Base-by-base conservation (phyloP, 78 protist genomes). In the Diacronema lutheri region DNA sequence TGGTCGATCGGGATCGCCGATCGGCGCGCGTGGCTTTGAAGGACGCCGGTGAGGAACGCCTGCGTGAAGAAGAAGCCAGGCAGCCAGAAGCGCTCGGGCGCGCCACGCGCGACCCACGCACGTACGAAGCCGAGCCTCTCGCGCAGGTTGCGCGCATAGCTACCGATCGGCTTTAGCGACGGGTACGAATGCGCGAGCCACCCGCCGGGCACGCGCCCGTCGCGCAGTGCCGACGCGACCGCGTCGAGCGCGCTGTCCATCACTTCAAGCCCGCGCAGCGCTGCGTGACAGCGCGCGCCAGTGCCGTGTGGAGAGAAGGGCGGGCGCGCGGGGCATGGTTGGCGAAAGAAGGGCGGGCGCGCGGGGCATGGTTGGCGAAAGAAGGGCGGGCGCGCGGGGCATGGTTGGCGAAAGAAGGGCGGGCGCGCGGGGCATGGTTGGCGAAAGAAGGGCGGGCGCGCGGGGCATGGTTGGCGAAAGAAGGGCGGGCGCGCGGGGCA, bases 61-160 rank as follows among this genome's bases (percentile, higher is more conserved):
- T 86, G 95, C 64, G 97, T 93, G 95, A 94, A 94, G 93, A 88
- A 94, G 88, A 94, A 88, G 10, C 95, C 94, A 0, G 92, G 81
- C 73, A 96, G 82, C 95, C 93, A 92, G 79, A 85, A 93, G 46
- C 26, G 62, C 11, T 0, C 44, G 38, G 96, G 95, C 3, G 23
- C 2, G 31, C 96, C 97, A 0, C 73, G 26, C 21, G 84, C 83
- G 41, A 66, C 20, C 96, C 96, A 93, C 20, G 26, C 4, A 79
- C 83, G 83, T 46, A 93, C 21, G 82, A 91, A 91, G 46, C 11
- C 38, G 38, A 93, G 86, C 37, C 94, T 56, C 29, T 40, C 46
- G 1, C 65, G 76, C 12, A 93, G 60, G 71, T 93, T 93, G 29
- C 79, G 13, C 38, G 91, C 66, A 56, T 85, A 91, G 12, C 72